Evolutionary conservation across 202 grass and related monocot genomes (phyloP).

Genomic region (Digitaria exilis): DNA sequence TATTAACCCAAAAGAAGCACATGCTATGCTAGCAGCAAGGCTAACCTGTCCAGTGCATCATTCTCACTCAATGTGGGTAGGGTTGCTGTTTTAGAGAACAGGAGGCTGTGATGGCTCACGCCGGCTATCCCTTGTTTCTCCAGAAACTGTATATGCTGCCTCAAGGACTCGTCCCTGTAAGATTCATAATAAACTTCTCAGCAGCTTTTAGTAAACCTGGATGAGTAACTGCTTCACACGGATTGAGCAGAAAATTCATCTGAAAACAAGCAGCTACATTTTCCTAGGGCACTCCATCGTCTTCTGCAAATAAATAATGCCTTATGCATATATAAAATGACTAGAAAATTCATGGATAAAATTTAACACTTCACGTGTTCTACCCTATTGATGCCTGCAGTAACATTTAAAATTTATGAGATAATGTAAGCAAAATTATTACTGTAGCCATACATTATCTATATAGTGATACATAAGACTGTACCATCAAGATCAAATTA

Average conservation of each 20-base stretch:
- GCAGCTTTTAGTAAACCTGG: constrained; percentile 10
- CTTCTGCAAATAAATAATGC: not conserved
- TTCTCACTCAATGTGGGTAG: constrained; percentile 67
- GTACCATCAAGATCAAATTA: constrained; percentile 1
- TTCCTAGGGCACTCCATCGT: not conserved
- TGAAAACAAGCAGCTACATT: constrained; percentile 13
- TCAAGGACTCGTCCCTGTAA: constrained; percentile 73
- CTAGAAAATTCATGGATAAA: not conserved
- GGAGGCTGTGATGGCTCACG: constrained; percentile 92
- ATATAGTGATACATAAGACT: not conserved
- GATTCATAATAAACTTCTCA: constrained; percentile 26
- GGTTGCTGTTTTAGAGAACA: constrained; percentile 86
- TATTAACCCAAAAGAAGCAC: not conserved
- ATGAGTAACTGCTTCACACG: constrained; percentile 3
- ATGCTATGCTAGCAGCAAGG: not conserved
- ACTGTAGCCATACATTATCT: not conserved
- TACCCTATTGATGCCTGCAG: not conserved
- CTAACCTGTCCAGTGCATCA: constrained; percentile 57
- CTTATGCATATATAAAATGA: not conserved
- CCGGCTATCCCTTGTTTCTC: constrained; percentile 80
- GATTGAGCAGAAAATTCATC: constrained; percentile 28
- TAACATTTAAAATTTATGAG: constrained; percentile 22
- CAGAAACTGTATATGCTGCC: constrained; percentile 72
- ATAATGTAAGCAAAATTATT: not conserved
- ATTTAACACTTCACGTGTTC: not conserved